Percentiles rank a stretch among this genome's conserved stretches.
These are phyloP conservation scores for Epichloe sylvatica DNA, from an alignment of 2,329 filamentous ascomycete species.

Conservation along the genomic window DNA sequence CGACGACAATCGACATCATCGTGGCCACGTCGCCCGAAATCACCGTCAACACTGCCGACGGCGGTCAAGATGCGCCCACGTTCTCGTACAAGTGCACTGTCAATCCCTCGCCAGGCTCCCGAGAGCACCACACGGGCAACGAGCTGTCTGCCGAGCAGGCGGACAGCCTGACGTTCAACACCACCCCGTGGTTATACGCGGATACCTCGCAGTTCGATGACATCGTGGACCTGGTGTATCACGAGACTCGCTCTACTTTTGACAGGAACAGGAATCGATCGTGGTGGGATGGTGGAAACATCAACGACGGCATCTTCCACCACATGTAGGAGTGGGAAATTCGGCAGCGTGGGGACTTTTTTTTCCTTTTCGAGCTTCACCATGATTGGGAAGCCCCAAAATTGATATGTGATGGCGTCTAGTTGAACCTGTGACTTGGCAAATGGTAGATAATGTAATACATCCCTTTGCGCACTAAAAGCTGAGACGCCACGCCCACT, in stretches of 20 bases:
- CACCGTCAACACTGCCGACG: constrained; percentile 36
- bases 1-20: constrained; percentile 31
- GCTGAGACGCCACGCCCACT: no score
- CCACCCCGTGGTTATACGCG: constrained; percentile 30
- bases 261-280: constrained; percentile 15
- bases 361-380: not conserved
- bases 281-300: constrained; percentile 28
- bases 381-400: not conserved
- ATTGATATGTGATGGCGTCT: no score
- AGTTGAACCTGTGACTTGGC: no score
- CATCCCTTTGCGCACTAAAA: no score
- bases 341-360: no score
- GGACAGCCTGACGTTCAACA: constrained; percentile 26
- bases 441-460: no score
- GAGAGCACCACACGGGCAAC: constrained; percentile 13
- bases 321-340: constrained; percentile 16
- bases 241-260: constrained; percentile 15
- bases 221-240: constrained; percentile 22
- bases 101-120: constrained; percentile 11
- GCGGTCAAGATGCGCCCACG: constrained; percentile 34
- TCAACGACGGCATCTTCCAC: constrained; percentile 26
- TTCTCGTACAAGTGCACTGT: constrained; percentile 20
- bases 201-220: constrained; percentile 26
- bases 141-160: constrained; percentile 19
- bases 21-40: constrained; percentile 38